Evolutionary conservation across 805 yeast species (phyloP).

Genomic region (Metschnikowia hibisci): DNA sequence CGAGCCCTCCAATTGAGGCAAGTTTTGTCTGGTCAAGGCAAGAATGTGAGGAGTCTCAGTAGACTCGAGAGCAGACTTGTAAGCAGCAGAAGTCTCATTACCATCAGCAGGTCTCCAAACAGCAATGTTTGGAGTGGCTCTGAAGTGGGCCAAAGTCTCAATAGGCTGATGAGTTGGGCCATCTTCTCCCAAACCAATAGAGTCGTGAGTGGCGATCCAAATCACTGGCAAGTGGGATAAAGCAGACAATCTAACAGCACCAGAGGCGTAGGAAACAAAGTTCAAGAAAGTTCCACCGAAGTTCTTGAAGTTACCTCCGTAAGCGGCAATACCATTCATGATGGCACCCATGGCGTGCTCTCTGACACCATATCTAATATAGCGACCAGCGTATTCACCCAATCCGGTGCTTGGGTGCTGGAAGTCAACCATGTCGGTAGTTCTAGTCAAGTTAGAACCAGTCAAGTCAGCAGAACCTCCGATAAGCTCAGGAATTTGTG

Average conservation of each 20-base stretch:
- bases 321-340: conserved; percentile 95
- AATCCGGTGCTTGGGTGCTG: conserved; percentile 77
- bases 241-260: conserved; percentile 83
- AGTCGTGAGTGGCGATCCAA: conserved; percentile 89
- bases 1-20: conserved; percentile 92
- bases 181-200: conserved; percentile 88
- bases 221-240: conserved; percentile 77
- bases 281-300: conserved; percentile 98
- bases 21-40: conserved; percentile 81
- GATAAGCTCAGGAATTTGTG: conserved; percentile 75
- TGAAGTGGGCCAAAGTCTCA: conserved; percentile 80
- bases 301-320: conserved; percentile 77
- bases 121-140: conserved; percentile 77
- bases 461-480: conserved; percentile 99
- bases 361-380: conserved; percentile 96
- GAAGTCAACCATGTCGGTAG: conserved; percentile 82
- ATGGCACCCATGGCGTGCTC: conserved; percentile 99
- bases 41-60: conserved; percentile 66
- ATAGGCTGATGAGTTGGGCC: conserved; percentile 95
- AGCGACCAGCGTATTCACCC: conserved; percentile 89
- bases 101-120: conserved; percentile 96
- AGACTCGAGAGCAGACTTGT: conserved; percentile 59
- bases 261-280: conserved; percentile 80
- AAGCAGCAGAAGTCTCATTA: conserved; percentile 83
- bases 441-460: conserved; percentile 92